A percentile compares a stretch with the other conserved stretches of the same genome.
Evolutionary conservation across 495 filamentous ascomycete genomes (phyloP).

Genomic region (Aspergillus hancockii): DNA sequence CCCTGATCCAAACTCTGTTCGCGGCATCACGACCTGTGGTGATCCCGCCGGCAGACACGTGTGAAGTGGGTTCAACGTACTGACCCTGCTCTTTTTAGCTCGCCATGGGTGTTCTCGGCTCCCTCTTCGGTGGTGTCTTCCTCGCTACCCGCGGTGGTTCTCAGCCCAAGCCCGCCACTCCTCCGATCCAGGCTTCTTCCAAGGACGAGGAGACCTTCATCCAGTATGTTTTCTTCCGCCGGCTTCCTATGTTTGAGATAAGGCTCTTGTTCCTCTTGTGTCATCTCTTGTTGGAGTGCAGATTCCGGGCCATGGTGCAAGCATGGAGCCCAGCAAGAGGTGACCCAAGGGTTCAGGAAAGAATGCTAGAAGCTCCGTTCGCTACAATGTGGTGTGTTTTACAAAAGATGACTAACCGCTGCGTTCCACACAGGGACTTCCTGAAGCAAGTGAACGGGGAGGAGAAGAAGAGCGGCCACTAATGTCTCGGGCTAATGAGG

Average conservation of each 20-base stretch:
- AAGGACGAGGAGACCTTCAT: slow-evolving; percentile 97
- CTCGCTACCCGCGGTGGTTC: slow-evolving; percentile 60
- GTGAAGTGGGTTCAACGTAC: neutral
- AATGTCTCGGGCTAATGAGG: slow-evolving; percentile 28
- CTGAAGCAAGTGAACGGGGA: slow-evolving; percentile 69
- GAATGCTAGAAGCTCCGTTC: neutral
- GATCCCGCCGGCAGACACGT: neutral
- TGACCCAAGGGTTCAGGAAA: slow-evolving; percentile 9
- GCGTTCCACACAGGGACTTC: slow-evolving; percentile 65
- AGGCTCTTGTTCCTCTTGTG: neutral
- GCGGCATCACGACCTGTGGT: slow-evolving; percentile 4
- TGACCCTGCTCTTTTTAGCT: slow-evolving; percentile 56
- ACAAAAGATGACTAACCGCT: neutral
- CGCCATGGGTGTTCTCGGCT: slow-evolving; percentile 77
- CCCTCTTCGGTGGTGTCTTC: slow-evolving; percentile 59
- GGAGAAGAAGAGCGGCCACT: slow-evolving; percentile 69
- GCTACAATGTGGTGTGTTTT: too few species aligned
- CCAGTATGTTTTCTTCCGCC: slow-evolving; percentile 66
- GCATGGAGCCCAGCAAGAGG: neutral
- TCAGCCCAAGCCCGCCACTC: slow-evolving; percentile 57
- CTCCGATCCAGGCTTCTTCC: slow-evolving; percentile 83
- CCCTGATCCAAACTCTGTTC: slow-evolving; percentile 13
- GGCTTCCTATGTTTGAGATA: too few species aligned
- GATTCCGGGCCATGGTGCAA: neutral
- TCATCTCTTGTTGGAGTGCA: neutral